phyloP scores from a whole-genome alignment of 2,329 filamentous ascomycete genomes.

The Fonsecaea pedrosoi region DNA sequence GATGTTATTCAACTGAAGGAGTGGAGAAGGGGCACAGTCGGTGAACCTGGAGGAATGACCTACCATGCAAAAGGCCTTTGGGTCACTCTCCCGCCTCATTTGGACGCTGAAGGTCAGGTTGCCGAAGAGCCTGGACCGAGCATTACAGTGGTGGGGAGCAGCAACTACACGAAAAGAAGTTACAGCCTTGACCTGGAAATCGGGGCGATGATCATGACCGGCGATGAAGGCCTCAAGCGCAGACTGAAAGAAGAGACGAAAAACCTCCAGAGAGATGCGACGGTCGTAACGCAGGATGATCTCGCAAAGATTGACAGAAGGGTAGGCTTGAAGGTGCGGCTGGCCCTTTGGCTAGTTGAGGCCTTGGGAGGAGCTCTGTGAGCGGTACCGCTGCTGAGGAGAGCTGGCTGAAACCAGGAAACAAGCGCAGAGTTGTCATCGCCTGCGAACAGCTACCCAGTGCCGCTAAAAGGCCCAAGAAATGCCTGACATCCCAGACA shows the following conservation, averaged over 20 bases:
- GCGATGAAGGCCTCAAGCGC: slow-evolving; percentile 72
- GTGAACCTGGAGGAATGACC: slow-evolving; percentile 85
- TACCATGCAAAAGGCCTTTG: slow-evolving; percentile 87
- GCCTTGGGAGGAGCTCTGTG: slow-evolving; percentile 85
- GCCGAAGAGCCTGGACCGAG: slow-evolving; percentile 68
- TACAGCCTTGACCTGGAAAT: slow-evolving; percentile 92
- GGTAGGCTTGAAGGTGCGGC: slow-evolving; percentile 80
- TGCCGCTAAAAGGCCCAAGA: neutral
- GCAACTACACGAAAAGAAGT: slow-evolving; percentile 93
- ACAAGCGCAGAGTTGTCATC: neutral
- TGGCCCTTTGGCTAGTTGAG: slow-evolving; percentile 94
- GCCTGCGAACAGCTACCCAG: neutral
- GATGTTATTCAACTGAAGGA: slow-evolving; percentile 77
- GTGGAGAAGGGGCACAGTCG: slow-evolving; percentile 83
- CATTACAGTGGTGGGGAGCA: slow-evolving; percentile 85
- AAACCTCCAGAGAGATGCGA: slow-evolving; percentile 78
- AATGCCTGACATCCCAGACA: no score
- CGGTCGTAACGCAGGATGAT: slow-evolving; percentile 73
- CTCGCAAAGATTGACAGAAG: slow-evolving; percentile 80
- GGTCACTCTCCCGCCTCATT: slow-evolving; percentile 35
- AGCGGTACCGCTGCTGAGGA: neutral
- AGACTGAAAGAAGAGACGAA: slow-evolving; percentile 79
- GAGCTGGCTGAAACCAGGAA: neutral
- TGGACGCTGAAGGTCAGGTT: slow-evolving; percentile 22
- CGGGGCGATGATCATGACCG: slow-evolving; percentile 84